Base-by-base conservation (phyloP, 768 basidiomycete species). In the Rhizopogon vinicolor region DNA sequence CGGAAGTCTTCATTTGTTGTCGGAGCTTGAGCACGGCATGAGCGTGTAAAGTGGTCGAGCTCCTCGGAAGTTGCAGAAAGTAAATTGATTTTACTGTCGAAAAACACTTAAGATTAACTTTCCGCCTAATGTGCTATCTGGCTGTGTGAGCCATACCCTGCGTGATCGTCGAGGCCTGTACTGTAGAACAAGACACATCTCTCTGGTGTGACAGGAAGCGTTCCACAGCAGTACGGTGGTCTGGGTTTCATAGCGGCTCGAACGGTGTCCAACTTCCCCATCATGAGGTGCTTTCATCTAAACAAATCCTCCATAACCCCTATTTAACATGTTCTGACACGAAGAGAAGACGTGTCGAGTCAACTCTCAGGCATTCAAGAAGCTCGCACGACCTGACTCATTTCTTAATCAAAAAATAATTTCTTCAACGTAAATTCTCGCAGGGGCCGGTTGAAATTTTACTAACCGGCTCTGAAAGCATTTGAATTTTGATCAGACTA, bases 211-310 rank as follows among this genome's bases (percentile, higher is more conserved):
- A 40, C 19, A 25, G 52, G 41, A 10, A 29, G 45, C 3, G 28
- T 45, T 18, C 52, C 55, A 9, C 37, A 39, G 18, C 42, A 56
- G 35, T 43, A 54, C 4, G 55, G 52, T n/a, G 43, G 48, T 28
- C 25, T 49, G 39, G 50, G 39, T 28, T 29, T 28, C 25, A 55
- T 39, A 39, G 48, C 51, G 37, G 48, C 48, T 35, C 49, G 48
- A 52, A 55, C 35, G 18, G 51, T 29, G 22, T 29, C 25, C 49
- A 55, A 37, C 33, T 37, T 37, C 48, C 33, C 48, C 48, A 49
- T 49, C 13, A 4, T 48, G 13, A 39, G 33, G 18, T 22, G 16
- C 18, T 12, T 33, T 48, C 33, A 22, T 5, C 35, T 22, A 19
- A 22, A 22, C 12, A 35, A 12, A 12, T 35, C 12, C 35, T 12